phyloP scores from a whole-genome alignment of 768 basidiomycete genomes.

The Gloeopeniophorella convolvens region DNA sequence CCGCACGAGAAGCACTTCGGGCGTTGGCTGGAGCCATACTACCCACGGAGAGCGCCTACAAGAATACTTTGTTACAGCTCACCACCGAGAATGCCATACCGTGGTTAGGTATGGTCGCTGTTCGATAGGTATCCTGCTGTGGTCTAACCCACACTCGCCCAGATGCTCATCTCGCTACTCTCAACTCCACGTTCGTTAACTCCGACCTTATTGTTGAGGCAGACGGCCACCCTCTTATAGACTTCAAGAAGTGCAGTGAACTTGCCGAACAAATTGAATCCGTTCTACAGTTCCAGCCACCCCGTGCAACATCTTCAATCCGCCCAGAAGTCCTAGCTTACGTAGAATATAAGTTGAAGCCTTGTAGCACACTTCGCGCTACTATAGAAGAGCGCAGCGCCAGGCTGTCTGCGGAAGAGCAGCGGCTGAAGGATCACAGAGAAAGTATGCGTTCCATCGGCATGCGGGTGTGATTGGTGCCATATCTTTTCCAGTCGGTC shows the following conservation, averaged over 20 bases:
- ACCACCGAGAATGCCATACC: not conserved
- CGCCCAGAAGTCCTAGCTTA: slow-evolving; percentile 1
- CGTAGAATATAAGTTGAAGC: slow-evolving; percentile 9
- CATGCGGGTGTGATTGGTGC: no score
- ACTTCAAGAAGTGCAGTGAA: not conserved
- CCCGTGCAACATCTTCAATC: not conserved
- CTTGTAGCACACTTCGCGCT: not conserved
- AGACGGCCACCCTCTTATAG: slow-evolving; percentile 2
- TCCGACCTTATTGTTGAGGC: not conserved
- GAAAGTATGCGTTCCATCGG: not conserved
- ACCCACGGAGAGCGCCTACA: not conserved
- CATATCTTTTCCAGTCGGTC: no score
- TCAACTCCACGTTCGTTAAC: slow-evolving; percentile 1
- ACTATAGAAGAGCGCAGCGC: not conserved
- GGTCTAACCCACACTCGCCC: not conserved
- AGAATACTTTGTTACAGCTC: not conserved
- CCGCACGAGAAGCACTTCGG: not conserved
- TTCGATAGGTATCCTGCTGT: not conserved
- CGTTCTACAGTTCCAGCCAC: slow-evolving; percentile 2
- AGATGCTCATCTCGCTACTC: slow-evolving; percentile 4
- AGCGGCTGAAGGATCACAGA: not conserved
- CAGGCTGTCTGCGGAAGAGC: not conserved
- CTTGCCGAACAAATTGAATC: slow-evolving; percentile 7
- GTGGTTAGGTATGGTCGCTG: slow-evolving; percentile 1
- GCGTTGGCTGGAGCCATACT: not conserved